Evolutionary conservation across 2,329 filamentous ascomycete species (phyloP).

Genomic region (Aspergillus intermedius): DNA sequence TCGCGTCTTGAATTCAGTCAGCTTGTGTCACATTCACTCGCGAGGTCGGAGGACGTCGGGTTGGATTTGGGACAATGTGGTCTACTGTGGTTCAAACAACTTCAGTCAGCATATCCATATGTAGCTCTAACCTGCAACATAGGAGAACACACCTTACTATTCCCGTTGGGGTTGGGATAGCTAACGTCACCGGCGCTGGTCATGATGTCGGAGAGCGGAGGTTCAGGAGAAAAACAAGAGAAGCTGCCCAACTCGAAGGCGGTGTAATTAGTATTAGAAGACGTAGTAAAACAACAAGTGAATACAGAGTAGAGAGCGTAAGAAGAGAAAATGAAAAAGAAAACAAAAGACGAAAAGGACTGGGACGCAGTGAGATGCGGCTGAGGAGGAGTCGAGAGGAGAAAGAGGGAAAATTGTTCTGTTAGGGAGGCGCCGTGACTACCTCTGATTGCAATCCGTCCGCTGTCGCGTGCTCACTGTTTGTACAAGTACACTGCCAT

Average conservation of each 20-base stretch:
- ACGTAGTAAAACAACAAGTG: background rate
- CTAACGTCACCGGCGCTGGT: slow-evolving; percentile 31
- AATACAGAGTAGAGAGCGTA: background rate
- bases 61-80: background rate
- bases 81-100: slow-evolving; percentile 9
- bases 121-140: slow-evolving; percentile 2
- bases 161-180: slow-evolving; percentile 31
- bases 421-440: too few species aligned
- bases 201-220: slow-evolving; percentile 15
- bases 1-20: slow-evolving; percentile 16
- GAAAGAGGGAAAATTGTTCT: too few species aligned
- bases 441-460: too few species aligned
- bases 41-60: background rate
- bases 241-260: slow-evolving; percentile 6
- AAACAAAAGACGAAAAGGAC: background rate
- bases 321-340: background rate
- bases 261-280: background rate
- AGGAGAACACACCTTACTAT: slow-evolving; percentile 31
- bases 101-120: slow-evolving; percentile 9
- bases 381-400: too few species aligned
- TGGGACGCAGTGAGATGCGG: too few species aligned
- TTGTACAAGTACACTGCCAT: too few species aligned
- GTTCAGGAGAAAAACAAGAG: slow-evolving; percentile 6
- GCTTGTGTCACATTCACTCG: slow-evolving; percentile 8
- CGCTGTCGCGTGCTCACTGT: too few species aligned